phyloP scores from a whole-genome alignment of 1,284 basidiomycete genomes.

The Hemileia vastatrix region DNA sequence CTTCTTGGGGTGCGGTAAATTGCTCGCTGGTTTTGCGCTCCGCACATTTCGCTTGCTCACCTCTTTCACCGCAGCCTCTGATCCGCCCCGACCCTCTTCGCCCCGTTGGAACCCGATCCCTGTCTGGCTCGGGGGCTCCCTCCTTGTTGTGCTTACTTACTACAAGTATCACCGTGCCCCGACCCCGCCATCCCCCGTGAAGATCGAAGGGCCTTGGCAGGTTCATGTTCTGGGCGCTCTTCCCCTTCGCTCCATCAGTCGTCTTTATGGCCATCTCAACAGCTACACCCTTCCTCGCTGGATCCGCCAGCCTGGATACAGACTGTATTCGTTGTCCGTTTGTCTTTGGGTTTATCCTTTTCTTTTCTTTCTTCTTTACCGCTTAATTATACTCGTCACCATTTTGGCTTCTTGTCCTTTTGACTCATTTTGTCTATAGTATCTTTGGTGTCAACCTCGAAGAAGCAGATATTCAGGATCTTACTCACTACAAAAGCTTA shows the following conservation, averaged over 20 bases:
- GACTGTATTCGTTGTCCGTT: conserved; percentile 58
- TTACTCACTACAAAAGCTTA: conserved; percentile 67
- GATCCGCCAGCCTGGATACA: conserved; percentile 81
- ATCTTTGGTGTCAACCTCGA: conserved; percentile 89
- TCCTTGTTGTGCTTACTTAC: conserved; percentile 60
- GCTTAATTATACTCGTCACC: no score
- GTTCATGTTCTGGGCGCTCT: conserved; percentile 92
- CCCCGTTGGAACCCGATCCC: conserved; percentile 80
- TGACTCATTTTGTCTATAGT: neutral
- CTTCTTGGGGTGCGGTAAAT: no score
- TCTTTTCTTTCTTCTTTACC: neutral
- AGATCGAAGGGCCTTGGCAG: conserved; percentile 86
- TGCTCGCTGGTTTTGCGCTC: no score
- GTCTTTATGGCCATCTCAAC: conserved; percentile 92
- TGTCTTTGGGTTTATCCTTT: no score
- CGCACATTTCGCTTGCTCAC: no score
- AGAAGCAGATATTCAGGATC: conserved; percentile 71
- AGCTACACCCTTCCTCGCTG: conserved; percentile 70
- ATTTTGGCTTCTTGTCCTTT: neutral
- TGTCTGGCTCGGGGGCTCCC: conserved; percentile 74
- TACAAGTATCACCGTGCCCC: conserved; percentile 28
- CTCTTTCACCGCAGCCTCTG: no score
- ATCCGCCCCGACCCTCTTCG: no score
- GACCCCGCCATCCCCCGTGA: conserved; percentile 47
- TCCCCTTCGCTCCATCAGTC: conserved; percentile 83